These are phyloP conservation scores for Clavariopsis aquatica DNA, from an alignment of 495 filamentous ascomycete genomes.

Conservation along the genomic window DNA sequence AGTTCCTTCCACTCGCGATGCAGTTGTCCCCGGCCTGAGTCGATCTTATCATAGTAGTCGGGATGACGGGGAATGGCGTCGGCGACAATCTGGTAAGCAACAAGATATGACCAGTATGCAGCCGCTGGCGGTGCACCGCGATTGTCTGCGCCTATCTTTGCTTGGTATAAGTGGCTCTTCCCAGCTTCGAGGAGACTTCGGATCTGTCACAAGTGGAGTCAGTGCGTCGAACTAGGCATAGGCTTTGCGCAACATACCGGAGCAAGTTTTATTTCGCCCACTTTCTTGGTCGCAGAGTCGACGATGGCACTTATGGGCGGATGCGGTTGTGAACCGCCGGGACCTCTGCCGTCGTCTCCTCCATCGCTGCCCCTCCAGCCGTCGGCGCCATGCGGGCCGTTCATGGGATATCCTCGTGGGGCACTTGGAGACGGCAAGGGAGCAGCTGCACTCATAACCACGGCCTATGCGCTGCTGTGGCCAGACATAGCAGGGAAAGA, in stretches of 20 bases:
- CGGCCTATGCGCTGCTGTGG: slow-evolving; percentile 6
- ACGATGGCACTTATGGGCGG: slow-evolving; percentile 24
- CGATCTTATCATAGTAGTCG: slow-evolving; percentile 58
- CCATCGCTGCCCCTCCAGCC: slow-evolving; percentile 27
- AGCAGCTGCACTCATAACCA: slow-evolving; percentile 34
- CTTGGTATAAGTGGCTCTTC: not conserved
- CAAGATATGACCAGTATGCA: slow-evolving; percentile 76
- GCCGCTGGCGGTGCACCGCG: slow-evolving; percentile 54
- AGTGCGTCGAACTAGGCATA: not conserved
- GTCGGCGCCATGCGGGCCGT: slow-evolving; percentile 25
- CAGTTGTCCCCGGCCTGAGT: slow-evolving; percentile 48
- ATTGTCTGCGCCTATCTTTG: not conserved
- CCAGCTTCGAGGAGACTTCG: slow-evolving; percentile 38
- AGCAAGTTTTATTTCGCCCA: not conserved
- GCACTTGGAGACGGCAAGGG: slow-evolving; percentile 30
- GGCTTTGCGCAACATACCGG: slow-evolving; percentile 5
- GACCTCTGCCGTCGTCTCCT: slow-evolving; percentile 12
- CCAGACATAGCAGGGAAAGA: not conserved
- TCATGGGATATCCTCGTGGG: slow-evolving; percentile 26
- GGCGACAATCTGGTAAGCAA: slow-evolving; percentile 72
- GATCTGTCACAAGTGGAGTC: slow-evolving; percentile 27
- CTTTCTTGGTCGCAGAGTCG: slow-evolving; percentile 14
- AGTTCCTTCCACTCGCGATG: slow-evolving; percentile 54
- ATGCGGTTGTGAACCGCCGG: not conserved
- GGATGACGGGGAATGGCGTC: slow-evolving; percentile 72